Conservation (phyloP, 495 filamentous ascomycete species). For the Lasiosphaeris hirsuta region DNA sequence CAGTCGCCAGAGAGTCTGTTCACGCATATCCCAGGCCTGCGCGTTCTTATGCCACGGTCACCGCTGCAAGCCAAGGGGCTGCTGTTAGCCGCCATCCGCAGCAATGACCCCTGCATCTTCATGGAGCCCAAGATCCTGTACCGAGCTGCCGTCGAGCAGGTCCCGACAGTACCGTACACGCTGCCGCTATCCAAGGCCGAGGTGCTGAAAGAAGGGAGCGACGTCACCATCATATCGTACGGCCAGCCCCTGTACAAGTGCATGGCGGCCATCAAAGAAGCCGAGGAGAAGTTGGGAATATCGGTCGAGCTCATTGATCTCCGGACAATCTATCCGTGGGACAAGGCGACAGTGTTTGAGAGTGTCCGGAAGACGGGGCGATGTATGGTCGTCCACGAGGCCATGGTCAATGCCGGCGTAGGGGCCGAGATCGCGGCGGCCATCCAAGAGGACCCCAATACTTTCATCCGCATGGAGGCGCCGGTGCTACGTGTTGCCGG, state of each 20-base stretch:
- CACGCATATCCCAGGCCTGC: constrained; percentile 84
- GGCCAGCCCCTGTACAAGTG: constrained; percentile 91
- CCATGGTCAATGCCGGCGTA: constrained; percentile 91
- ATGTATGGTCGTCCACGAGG: constrained; percentile 91
- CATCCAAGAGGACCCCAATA: constrained; percentile 75
- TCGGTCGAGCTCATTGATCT: constrained; percentile 88
- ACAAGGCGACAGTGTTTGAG: constrained; percentile 74
- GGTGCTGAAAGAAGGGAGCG: constrained; percentile 74
- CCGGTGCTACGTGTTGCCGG: constrained; percentile 88
- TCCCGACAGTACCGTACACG: constrained; percentile 76
- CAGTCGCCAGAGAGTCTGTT: constrained; percentile 93
- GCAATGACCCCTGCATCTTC: constrained; percentile 89
- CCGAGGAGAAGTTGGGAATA: constrained; percentile 77
- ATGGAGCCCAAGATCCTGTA: constrained; percentile 98
- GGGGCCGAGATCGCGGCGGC: constrained; percentile 92
- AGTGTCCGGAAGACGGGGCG: constrained; percentile 89
- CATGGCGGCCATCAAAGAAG: constrained; percentile 70
- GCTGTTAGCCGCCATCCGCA: constrained; percentile 73
- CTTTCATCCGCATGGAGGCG: constrained; percentile 86
- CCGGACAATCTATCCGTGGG: constrained; percentile 93
- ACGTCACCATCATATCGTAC: constrained; percentile 87
- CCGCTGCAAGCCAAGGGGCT: constrained; percentile 92
- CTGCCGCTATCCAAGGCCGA: constrained; percentile 89
- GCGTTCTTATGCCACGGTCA: constrained; percentile 85
- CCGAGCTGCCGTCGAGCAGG: constrained; percentile 91